Evolutionary conservation across 441 rosid species (phyloP).

Genomic region (Gossypium trilobum): DNA sequence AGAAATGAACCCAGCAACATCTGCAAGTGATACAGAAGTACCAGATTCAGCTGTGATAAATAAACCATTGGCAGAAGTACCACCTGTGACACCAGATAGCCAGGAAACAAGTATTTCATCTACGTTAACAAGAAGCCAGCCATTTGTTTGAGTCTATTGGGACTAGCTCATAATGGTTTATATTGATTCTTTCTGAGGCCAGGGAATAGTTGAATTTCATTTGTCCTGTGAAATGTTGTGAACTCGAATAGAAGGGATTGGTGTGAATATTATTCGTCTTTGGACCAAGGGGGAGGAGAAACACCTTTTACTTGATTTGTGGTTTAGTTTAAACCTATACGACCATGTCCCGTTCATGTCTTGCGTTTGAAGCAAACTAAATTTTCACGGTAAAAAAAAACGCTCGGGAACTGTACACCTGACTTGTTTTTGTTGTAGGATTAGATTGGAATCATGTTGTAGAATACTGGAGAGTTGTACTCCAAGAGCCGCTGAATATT

Average conservation of each 20-base stretch:
- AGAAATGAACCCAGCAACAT: slow-evolving; percentile 21
- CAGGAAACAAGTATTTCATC: slow-evolving; percentile 20
- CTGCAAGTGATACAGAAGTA: slow-evolving; percentile 19
- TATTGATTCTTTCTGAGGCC: neutral
- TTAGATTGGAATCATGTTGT: neutral
- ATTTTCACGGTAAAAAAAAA: neutral
- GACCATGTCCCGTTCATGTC: neutral
- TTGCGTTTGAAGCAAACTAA: neutral
- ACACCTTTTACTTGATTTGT: neutral
- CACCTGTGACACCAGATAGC: slow-evolving; percentile 23
- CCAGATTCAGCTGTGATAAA: neutral
- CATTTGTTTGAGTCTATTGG: slow-evolving; percentile 8
- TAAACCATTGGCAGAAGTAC: slow-evolving; percentile 17
- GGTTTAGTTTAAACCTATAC: neutral
- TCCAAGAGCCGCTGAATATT: neutral
- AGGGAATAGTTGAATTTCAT: neutral
- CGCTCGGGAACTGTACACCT: neutral
- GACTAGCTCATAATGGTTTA: neutral
- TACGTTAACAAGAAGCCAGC: slow-evolving; percentile 9
- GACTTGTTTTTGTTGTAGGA: neutral
- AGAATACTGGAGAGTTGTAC: neutral
- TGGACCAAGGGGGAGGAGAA: neutral
- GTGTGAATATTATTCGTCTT: neutral
- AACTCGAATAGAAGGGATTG: neutral
- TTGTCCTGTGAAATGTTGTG: neutral